These are phyloP conservation scores for Leishmania amazonensis DNA, from an alignment of 208 protist species.

Conservation along the genomic window DNA sequence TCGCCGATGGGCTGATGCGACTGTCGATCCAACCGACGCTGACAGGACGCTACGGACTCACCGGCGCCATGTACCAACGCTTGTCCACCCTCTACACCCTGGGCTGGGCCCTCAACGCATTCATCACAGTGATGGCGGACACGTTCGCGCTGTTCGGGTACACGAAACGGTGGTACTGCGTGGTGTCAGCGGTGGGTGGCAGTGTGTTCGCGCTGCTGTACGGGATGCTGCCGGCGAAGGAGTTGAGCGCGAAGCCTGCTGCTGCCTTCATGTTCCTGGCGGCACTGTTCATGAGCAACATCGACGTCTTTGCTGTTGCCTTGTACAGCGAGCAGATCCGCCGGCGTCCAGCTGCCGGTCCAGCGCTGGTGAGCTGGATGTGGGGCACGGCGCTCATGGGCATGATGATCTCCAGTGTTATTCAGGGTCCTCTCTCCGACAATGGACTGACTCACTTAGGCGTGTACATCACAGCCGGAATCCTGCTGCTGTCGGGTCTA, in stretches of 20 bases:
- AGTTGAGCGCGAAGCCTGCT: conserved; percentile 36
- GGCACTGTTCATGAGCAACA: conserved; percentile 52
- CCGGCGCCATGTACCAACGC: conserved; percentile 49
- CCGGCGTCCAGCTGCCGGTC: conserved; percentile 34
- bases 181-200: conserved; percentile 52
- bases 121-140: conserved; percentile 65
- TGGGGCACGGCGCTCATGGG: conserved; percentile 57
- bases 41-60: conserved; percentile 41
- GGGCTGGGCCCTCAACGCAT: conserved; percentile 69
- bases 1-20: conserved; percentile 56
- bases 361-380: conserved; percentile 61
- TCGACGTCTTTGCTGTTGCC: conserved; percentile 71
- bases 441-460: conserved; percentile 36
- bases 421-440: conserved; percentile 67
- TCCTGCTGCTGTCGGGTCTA: conserved; percentile 43
- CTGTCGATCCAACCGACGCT: conserved; percentile 57
- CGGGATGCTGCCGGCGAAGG: conserved; percentile 46
- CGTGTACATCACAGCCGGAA: conserved; percentile 43
- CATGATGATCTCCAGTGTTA: conserved; percentile 34
- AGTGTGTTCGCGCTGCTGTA: conserved; percentile 49
- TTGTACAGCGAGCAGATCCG: conserved; percentile 73
- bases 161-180: conserved; percentile 77
- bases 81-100: conserved; percentile 51
- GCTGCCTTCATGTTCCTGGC: conserved; percentile 57
- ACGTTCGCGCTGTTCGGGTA: conserved; percentile 68